Percentiles rank a stretch among this genome's conserved stretches.
These are phyloP conservation scores for Pseudevernia furfuracea DNA, from an alignment of 495 filamentous ascomycete genomes.

Conservation along the genomic window DNA sequence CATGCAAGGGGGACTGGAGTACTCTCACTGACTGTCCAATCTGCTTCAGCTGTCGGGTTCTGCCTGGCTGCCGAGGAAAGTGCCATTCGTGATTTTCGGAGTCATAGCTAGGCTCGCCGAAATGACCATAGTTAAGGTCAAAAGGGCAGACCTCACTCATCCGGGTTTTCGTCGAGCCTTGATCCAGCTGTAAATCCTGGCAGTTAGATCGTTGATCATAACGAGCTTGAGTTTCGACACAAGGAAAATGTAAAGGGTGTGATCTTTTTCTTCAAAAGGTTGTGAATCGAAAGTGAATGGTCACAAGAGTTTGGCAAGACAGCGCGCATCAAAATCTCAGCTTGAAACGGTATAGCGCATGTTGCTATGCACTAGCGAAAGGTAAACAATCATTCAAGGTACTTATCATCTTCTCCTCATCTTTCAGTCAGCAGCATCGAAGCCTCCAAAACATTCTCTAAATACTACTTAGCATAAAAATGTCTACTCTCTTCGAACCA, in stretches of 20 bases:
- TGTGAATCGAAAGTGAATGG: neutral
- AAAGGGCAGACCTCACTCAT: slow-evolving; percentile 52
- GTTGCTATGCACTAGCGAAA: slow-evolving; percentile 10
- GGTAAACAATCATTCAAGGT: slow-evolving; percentile 8
- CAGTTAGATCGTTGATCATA: slow-evolving; percentile 30
- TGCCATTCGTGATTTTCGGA: slow-evolving; percentile 46
- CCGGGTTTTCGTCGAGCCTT: slow-evolving; percentile 39
- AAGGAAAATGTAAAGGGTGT: neutral
- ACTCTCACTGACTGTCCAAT: slow-evolving; percentile 10
- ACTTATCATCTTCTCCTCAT: neutral
- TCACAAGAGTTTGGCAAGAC: neutral
- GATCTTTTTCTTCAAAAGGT: neutral
- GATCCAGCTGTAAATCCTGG: slow-evolving; percentile 28
- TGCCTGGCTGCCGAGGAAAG: slow-evolving; percentile 39
- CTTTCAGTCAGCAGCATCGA: neutral
- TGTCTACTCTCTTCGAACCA: slow-evolving; percentile 68
- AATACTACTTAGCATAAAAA: slow-evolving; percentile 44
- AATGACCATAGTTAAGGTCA: slow-evolving; percentile 60
- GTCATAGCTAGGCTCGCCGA: slow-evolving; percentile 52
- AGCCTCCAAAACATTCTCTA: neutral
- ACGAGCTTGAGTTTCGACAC: slow-evolving; percentile 29
- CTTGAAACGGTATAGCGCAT: slow-evolving; percentile 1
- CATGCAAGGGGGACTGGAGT: neutral
- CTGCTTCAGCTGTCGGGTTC: slow-evolving; percentile 9
- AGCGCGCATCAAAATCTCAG: neutral